phyloP scores from a whole-genome alignment of 306 rosid genomes.

The Rubus parviflorus region DNA sequence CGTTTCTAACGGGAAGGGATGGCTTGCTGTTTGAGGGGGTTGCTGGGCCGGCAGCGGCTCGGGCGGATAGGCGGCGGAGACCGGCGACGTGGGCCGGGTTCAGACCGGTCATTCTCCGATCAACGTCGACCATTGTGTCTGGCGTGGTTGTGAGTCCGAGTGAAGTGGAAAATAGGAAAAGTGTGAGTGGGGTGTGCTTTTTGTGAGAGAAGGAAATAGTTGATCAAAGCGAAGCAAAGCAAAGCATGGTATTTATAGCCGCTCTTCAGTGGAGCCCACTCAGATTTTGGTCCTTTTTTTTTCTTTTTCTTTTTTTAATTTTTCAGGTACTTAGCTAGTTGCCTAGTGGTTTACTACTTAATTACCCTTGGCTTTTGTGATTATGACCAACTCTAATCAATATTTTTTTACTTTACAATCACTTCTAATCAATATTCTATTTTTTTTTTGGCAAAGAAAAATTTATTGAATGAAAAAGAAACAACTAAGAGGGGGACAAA shows the following conservation, averaged over 20 bases:
- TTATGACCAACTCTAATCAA: conserved; percentile 2
- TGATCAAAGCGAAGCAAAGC: neutral
- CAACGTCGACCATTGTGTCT: conserved; percentile 90
- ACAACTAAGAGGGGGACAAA: too few species aligned
- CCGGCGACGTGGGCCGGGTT: conserved; percentile 97
- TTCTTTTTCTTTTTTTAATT: neutral
- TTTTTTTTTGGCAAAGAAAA: too few species aligned
- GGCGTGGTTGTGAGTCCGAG: neutral
- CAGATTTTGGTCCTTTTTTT: conserved; percentile 13
- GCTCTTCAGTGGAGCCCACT: conserved; percentile 35
- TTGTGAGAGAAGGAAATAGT: conserved; percentile 13
- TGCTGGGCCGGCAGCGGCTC: conserved; percentile 70
- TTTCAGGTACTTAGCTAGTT: neutral
- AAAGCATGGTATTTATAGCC: conserved; percentile 47
- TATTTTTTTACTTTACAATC: too few species aligned
- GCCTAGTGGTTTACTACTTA: neutral
- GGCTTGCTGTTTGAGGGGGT: conserved; percentile 23
- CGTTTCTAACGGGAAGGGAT: conserved; percentile 56
- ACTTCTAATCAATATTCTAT: too few species aligned
- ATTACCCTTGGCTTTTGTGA: conserved; percentile 16
- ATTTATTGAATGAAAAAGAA: too few species aligned
- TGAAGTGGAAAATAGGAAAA: conserved; percentile 23
- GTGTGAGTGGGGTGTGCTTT: conserved; percentile 6
- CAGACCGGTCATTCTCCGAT: conserved; percentile 91
- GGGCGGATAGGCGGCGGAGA: conserved; percentile 83